These are phyloP conservation scores for Aegilops speltoides DNA, from an alignment of 176 grass and related monocot species.

Conservation along the genomic window DNA sequence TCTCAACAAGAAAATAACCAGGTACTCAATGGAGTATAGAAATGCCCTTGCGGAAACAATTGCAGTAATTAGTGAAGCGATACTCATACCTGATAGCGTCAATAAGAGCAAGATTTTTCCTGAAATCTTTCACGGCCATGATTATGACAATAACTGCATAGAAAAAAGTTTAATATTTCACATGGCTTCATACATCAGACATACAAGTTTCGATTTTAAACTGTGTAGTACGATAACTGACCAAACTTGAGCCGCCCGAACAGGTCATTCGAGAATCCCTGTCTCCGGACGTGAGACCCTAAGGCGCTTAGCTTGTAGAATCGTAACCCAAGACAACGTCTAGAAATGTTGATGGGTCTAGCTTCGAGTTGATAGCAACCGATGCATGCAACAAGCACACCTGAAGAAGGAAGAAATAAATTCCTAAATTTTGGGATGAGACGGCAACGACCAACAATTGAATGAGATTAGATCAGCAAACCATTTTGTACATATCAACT, in stretches of 20 bases:
- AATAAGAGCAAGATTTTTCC: background rate
- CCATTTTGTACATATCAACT: too few species aligned
- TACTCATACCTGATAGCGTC: background rate
- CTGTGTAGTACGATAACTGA: background rate
- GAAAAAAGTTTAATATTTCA: background rate
- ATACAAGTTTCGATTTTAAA: background rate
- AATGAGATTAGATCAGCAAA: background rate
- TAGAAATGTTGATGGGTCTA: background rate
- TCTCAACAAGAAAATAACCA: background rate
- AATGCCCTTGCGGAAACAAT: background rate
- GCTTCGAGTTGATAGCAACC: background rate
- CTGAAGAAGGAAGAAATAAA: background rate
- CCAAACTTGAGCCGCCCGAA: background rate
- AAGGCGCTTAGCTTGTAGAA: constrained; percentile 16
- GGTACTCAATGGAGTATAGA: background rate
- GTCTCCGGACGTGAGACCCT: background rate
- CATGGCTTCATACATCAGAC: background rate
- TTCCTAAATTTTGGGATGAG: background rate
- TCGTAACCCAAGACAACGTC: background rate
- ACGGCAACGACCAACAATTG: background rate
- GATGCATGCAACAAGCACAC: background rate
- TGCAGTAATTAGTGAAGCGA: background rate
- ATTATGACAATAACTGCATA: background rate
- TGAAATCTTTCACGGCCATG: background rate
- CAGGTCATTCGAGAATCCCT: constrained; percentile 6